These are phyloP conservation scores for Fusarium pininemorale DNA, from an alignment of 2,329 filamentous ascomycete genomes.

Conservation along the genomic window DNA sequence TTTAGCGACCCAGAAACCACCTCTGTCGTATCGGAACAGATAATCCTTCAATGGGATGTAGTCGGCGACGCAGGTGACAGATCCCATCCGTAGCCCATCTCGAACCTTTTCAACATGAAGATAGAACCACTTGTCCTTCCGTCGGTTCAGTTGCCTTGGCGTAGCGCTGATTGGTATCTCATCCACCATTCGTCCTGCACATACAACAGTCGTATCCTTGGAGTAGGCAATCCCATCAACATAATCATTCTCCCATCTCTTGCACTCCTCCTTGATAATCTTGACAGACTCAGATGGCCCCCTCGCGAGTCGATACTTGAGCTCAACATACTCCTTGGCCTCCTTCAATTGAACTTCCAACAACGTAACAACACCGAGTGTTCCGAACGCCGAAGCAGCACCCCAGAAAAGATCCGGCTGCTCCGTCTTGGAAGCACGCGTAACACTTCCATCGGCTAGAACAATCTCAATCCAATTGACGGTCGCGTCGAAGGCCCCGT, in stretches of 20 bases:
- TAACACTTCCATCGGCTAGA: slow-evolving; percentile 66
- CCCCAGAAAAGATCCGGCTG: slow-evolving; percentile 70
- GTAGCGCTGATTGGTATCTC: slow-evolving; percentile 48
- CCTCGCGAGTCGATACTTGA: slow-evolving; percentile 62
- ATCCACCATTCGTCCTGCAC: slow-evolving; percentile 67
- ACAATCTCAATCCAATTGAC: slow-evolving; percentile 72
- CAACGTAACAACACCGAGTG: slow-evolving; percentile 71
- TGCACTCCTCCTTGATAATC: slow-evolving; percentile 57
- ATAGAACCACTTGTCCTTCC: slow-evolving; percentile 78
- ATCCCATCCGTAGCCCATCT: slow-evolving; percentile 39
- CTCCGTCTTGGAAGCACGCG: slow-evolving; percentile 62
- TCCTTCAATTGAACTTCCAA: slow-evolving; percentile 68
- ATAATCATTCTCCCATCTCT: slow-evolving; percentile 63
- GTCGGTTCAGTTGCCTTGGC: slow-evolving; percentile 62
- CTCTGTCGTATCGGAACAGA: slow-evolving; percentile 76
- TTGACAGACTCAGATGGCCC: slow-evolving; percentile 50
- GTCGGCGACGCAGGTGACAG: slow-evolving; percentile 51
- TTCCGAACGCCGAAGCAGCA: slow-evolving; percentile 72
- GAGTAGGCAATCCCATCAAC: slow-evolving; percentile 76
- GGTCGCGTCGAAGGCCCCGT: slow-evolving; percentile 72
- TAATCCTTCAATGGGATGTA: slow-evolving; percentile 72
- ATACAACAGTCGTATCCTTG: slow-evolving; percentile 63
- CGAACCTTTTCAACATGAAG: slow-evolving; percentile 66
- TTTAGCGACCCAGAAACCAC: slow-evolving; percentile 72
- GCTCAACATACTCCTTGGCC: slow-evolving; percentile 64